Conservation (phyloP, 169 alveolate species). For the Eimeria mitis region DNA sequence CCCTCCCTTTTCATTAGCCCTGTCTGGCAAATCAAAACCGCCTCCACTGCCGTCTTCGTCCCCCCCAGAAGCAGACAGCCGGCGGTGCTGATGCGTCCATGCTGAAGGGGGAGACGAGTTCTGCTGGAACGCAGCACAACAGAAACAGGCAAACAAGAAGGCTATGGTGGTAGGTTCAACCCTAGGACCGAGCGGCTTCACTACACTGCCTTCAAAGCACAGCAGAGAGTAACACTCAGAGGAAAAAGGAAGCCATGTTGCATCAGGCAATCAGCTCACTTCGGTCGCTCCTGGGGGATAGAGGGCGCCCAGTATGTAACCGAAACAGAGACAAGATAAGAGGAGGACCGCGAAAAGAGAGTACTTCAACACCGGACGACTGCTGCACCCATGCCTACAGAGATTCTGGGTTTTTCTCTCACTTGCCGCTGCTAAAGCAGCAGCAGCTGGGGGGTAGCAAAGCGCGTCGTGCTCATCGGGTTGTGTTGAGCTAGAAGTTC, state of each 20-base stretch:
- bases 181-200: background rate
- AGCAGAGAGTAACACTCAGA: background rate
- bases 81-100: slow-evolving; percentile 9
- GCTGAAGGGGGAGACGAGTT: background rate
- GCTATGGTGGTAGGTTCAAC: background rate
- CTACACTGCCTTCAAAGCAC: background rate
- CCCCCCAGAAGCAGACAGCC: slow-evolving; percentile 27
- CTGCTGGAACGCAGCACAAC: background rate
- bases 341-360: background rate
- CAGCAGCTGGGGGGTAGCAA: background rate
- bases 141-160: background rate
- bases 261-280: background rate
- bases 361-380: background rate
- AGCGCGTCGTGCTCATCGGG: background rate
- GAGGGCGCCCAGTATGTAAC: slow-evolving; percentile 32
- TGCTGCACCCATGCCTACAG: background rate
- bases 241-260: too few species aligned
- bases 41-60: background rate
- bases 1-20: background rate
- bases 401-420: background rate
- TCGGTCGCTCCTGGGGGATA: background rate
- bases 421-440: background rate
- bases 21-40: background rate
- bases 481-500: background rate
- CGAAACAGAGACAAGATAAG: background rate